These are phyloP conservation scores for Citrus glauca DNA, from an alignment of 345 rosid genomes.

Conservation along the genomic window DNA sequence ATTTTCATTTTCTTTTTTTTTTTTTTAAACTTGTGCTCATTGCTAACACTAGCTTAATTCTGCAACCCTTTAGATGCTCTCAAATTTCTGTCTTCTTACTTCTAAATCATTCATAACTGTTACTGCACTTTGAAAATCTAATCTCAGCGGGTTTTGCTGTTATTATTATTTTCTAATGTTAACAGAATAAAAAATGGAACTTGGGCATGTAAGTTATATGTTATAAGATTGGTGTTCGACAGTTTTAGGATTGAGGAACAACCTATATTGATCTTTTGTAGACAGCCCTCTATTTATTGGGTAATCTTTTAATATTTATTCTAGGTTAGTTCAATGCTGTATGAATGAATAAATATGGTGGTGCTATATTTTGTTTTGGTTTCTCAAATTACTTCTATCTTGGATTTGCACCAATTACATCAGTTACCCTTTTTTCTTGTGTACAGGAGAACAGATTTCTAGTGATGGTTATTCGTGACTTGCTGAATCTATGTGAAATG, in stretches of 20 bases:
- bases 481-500: conserved; percentile 93
- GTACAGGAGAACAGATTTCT: conserved; percentile 96
- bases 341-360: not conserved
- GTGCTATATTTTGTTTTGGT: not conserved
- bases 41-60: not conserved
- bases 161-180: not conserved
- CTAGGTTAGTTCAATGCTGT: not conserved
- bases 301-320: not conserved
- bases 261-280: too few relatives aligned
- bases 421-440: not conserved
- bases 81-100: too few relatives aligned
- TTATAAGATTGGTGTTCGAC: not conserved
- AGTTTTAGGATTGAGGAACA: not conserved
- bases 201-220: not conserved
- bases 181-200: not conserved
- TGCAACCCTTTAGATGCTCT: not conserved
- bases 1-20: too few relatives aligned
- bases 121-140: not conserved
- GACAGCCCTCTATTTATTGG: not conserved
- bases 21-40: not conserved
- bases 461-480: conserved; percentile 97
- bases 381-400: not conserved
- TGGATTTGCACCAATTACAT: too few relatives aligned
- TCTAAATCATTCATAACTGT: not conserved
- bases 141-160: not conserved